A percentile compares a stretch with the other conserved stretches of the same genome.
phyloP scores from a whole-genome alignment of 2,329 filamentous ascomycete species.

The Paramyrothecium roridum region DNA sequence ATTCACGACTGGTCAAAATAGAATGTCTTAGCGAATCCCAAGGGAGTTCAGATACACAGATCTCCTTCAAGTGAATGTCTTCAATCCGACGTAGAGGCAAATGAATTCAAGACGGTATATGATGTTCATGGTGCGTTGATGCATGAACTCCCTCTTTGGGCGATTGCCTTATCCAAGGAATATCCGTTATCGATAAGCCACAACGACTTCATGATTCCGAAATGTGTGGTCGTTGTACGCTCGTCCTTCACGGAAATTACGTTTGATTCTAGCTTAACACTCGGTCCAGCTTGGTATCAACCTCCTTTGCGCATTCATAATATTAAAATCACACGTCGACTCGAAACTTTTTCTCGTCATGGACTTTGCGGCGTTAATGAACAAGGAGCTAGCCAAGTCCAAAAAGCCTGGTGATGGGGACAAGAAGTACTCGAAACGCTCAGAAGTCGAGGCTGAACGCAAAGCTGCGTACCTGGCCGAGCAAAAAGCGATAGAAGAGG shows the following conservation, averaged over 20 bases:
- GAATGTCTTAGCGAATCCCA: too few species aligned
- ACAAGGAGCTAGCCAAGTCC: constrained; percentile 83
- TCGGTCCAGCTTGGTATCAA: too few species aligned
- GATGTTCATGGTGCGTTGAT: constrained; percentile 1
- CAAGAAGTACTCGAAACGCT: constrained; percentile 81
- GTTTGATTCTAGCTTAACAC: too few species aligned
- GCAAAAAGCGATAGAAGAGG: constrained; percentile 69
- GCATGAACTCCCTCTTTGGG: background rate
- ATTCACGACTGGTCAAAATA: too few species aligned
- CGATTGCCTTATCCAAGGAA: constrained; percentile 19
- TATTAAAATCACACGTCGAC: too few species aligned
- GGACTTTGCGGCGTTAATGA: constrained; percentile 95
- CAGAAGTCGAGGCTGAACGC: constrained; percentile 81
- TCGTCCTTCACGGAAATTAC: too few species aligned
- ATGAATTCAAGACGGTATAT: background rate
- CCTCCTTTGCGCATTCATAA: too few species aligned
- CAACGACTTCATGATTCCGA: background rate
- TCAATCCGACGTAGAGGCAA: too few species aligned
- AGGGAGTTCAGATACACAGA: too few species aligned
- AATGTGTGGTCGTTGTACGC: constrained; percentile 5
- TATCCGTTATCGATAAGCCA: constrained; percentile 16
- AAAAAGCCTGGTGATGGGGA: constrained; percentile 48
- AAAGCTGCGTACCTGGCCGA: constrained; percentile 77
- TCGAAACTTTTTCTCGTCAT: constrained; percentile 46
- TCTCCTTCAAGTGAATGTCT: too few species aligned